These are phyloP conservation scores for Cytospora paraplurivora DNA, from an alignment of 2,329 filamentous ascomycete genomes.

Conservation along the genomic window DNA sequence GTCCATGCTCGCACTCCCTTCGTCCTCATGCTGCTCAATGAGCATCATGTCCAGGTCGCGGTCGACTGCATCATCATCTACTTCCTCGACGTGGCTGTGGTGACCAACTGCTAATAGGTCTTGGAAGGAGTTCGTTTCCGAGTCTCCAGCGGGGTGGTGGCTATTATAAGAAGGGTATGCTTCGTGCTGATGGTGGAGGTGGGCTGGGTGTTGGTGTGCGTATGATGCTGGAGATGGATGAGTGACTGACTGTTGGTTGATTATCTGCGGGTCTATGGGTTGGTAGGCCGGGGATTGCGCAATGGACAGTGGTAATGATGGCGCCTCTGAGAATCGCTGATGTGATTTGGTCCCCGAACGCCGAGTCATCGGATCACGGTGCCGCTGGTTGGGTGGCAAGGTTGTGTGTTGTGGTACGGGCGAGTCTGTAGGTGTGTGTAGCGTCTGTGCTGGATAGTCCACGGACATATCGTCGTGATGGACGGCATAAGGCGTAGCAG, in stretches of 20 bases:
- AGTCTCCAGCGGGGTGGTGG: constrained; percentile 34
- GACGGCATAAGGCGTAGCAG: constrained; percentile 45
- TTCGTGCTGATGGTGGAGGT: constrained; percentile 37
- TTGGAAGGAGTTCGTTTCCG: constrained; percentile 54
- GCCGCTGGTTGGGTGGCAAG: constrained; percentile 22
- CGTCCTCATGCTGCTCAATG: constrained; percentile 49
- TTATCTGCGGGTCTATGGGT: constrained; percentile 63
- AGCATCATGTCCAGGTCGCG: constrained; percentile 53
- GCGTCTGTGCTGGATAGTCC: constrained; percentile 38
- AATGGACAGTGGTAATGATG: constrained; percentile 33
- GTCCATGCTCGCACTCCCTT: constrained; percentile 35
- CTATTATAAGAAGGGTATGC: constrained; percentile 39
- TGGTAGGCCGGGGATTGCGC: constrained; percentile 45
- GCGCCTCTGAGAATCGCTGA: constrained; percentile 37
- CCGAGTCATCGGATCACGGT: constrained; percentile 15
- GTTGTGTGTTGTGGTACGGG: constrained; percentile 34
- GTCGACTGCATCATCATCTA: constrained; percentile 41
- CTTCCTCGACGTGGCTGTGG: constrained; percentile 29
- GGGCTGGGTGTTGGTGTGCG: constrained; percentile 33
- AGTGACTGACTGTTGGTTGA: constrained; percentile 45
- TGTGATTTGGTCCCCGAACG: constrained; percentile 34
- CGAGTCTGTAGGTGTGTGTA: constrained; percentile 34
- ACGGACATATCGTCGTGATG: constrained; percentile 52
- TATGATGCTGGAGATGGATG: constrained; percentile 35
- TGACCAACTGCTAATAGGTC: constrained; percentile 52